These are phyloP conservation scores for Dovyalis caffra DNA, from an alignment of 345 rosid genomes.

Conservation along the genomic window DNA sequence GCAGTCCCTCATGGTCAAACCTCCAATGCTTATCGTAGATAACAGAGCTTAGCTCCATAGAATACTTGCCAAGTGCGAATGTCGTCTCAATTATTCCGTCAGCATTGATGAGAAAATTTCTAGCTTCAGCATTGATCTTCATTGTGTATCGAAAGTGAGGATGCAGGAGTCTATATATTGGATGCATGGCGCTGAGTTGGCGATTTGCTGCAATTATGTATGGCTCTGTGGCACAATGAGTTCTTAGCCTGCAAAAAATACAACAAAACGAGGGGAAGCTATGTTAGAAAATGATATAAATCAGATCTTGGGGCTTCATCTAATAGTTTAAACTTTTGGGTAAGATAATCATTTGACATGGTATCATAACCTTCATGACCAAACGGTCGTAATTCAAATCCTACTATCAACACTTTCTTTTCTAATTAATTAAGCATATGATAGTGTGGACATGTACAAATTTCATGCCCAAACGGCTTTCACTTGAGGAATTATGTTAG, in stretches of 20 bases:
- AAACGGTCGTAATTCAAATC: no score
- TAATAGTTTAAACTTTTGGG: no score
- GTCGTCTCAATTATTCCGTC: constrained; percentile 58
- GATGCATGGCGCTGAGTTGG: constrained; percentile 72
- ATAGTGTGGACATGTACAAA: no score
- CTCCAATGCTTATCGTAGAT: constrained; percentile 52
- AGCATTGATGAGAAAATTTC: constrained; percentile 47
- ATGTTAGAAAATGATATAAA: no score
- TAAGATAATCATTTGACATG: no score
- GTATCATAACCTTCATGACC: no score
- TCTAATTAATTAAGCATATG: no score
- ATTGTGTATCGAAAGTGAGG: constrained; percentile 85
- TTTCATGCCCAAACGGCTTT: no score
- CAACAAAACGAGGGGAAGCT: background rate
- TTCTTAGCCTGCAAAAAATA: constrained; percentile 50
- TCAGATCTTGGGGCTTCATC: no score
- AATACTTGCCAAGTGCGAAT: constrained; percentile 58
- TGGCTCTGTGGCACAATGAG: constrained; percentile 71
- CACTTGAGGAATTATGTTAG: no score
- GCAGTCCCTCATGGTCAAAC: constrained; percentile 53
- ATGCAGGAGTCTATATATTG: constrained; percentile 50
- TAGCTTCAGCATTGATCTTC: constrained; percentile 73
- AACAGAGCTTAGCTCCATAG: constrained; percentile 52
- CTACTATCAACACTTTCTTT: no score
- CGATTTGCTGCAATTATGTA: constrained; percentile 67